phyloP scores from a whole-genome alignment of 805 yeast genomes.

The Clavispora carvajalis region DNA sequence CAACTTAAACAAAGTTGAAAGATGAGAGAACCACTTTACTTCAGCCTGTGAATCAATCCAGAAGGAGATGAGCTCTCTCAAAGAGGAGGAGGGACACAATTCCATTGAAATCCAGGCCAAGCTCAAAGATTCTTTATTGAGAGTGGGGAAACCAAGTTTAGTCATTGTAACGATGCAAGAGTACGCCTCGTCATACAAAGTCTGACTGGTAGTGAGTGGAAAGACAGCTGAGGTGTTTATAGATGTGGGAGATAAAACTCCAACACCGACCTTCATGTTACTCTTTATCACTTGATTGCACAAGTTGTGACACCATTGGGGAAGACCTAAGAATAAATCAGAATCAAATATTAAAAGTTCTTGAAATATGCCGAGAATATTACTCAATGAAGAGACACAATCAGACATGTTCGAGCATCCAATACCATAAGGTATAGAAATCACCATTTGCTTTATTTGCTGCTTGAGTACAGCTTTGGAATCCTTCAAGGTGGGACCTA shows the following conservation, averaged over 20 bases:
- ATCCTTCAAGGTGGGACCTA: slow-evolving; percentile 35
- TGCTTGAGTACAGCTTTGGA: slow-evolving; percentile 14
- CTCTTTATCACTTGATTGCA: slow-evolving; percentile 26
- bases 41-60: slow-evolving; percentile 56
- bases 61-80: slow-evolving; percentile 43
- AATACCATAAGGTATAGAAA: slow-evolving; percentile 26
- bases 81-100: slow-evolving; percentile 41
- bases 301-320: slow-evolving; percentile 23
- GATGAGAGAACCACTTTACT: slow-evolving; percentile 53
- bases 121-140: slow-evolving; percentile 43
- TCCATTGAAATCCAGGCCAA: slow-evolving; percentile 57
- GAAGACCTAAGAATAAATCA: slow-evolving; percentile 27
- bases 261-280: slow-evolving; percentile 33
- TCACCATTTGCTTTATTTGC: slow-evolving; percentile 23
- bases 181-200: slow-evolving; percentile 41
- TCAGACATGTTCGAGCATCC: slow-evolving; percentile 27
- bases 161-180: slow-evolving; percentile 53
- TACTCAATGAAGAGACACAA: slow-evolving; percentile 17
- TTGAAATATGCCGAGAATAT: slow-evolving; percentile 26
- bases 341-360: slow-evolving; percentile 38
- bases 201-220: slow-evolving; percentile 40
- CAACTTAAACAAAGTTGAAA: slow-evolving; percentile 45
- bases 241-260: slow-evolving; percentile 28
- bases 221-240: slow-evolving; percentile 38
- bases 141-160: slow-evolving; percentile 21